Evolutionary conservation across 352 stramenopile genomes (phyloP), one percentile per base, ranked within the genome.

Genomic region (Pythium insidiosum): DNA sequence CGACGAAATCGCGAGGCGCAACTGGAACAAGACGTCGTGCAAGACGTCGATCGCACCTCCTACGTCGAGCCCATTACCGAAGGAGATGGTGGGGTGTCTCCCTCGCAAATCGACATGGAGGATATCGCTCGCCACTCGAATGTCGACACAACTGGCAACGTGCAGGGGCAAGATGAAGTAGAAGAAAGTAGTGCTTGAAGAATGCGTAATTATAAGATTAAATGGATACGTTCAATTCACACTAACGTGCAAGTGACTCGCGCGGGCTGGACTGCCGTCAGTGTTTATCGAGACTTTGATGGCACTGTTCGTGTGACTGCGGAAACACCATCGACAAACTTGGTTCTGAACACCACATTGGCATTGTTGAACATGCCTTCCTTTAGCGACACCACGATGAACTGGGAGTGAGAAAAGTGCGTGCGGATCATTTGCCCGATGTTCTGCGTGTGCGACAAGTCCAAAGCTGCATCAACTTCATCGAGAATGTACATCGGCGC

Each of bases 331-430:
- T 99, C 97, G n/a, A 99, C 95, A 56, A 99, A 99, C 68, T 99
- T 99, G 23, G 97, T 99, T 38, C 96, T 80, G 76, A 99, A 99
- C 40, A 99, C 98, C 5, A 99, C 96, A 68, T 99, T 99, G 10
- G 97, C 97, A 63, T 99, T 99, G 75, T 99, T 99, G 76, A 99
- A 99, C 97, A 99, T 99, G 36, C 97, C 97, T 74, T 99, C 96
- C 68, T 99, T 98, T 16, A 99, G 70, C 22, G 93, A 98, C 16
- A 99, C 97, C 43, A 99, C 96, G 58, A 99, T 98, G 66, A 99
- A 99, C 68, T 99, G 97, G 54, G 94, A 98, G 58, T 98, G 83
- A 24, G 86, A 97, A 64, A 99, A 99, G 66, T 99, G 96, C 24
- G 95, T 97, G 11, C 96, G 91, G 36, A 99, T 96, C 97, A 99